Evolutionary conservation across 2,329 filamentous ascomycete species (phyloP).

Genomic region (Thermochaetoides dissita): DNA sequence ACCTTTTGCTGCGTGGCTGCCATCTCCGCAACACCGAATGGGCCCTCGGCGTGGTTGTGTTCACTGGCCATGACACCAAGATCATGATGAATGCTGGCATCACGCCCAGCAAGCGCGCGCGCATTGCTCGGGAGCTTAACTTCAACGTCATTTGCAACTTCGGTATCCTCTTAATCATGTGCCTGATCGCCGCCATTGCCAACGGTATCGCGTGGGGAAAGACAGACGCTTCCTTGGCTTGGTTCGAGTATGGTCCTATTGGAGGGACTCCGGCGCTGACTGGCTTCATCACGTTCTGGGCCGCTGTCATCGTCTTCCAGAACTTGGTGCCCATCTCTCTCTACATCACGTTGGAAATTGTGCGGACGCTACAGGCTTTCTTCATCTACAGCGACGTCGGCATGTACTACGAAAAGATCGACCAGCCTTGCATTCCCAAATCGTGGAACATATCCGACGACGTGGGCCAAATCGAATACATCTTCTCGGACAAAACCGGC

Average conservation of each 20-base stretch:
- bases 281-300: constrained; percentile 95
- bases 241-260: constrained; percentile 76
- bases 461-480: constrained; percentile 95
- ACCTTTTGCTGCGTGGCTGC: constrained; percentile 82
- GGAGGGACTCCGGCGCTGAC: constrained; percentile 61
- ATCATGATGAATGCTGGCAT: constrained; percentile 98
- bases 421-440: constrained; percentile 91
- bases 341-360: constrained; percentile 93
- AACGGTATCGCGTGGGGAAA: constrained; percentile 73
- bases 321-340: constrained; percentile 97
- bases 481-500: constrained; percentile 91
- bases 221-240: constrained; percentile 58
- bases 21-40: constrained; percentile 93
- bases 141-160: constrained; percentile 98
- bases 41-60: constrained; percentile 82
- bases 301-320: constrained; percentile 86
- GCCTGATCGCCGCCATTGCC: constrained; percentile 68
- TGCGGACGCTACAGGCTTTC: constrained; percentile 80
- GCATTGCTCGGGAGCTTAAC: constrained; percentile 86
- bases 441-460: constrained; percentile 99
- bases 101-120: constrained; percentile 84
- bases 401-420: constrained; percentile 94
- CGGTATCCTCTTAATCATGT: constrained; percentile 76
- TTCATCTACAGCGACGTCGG: constrained; percentile 94
- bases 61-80: constrained; percentile 92